Percentiles rank a stretch among this genome's conserved stretches.
Conservation (phyloP, 192 early-diverging fungal species). For the Mortierella claussenii region DNA sequence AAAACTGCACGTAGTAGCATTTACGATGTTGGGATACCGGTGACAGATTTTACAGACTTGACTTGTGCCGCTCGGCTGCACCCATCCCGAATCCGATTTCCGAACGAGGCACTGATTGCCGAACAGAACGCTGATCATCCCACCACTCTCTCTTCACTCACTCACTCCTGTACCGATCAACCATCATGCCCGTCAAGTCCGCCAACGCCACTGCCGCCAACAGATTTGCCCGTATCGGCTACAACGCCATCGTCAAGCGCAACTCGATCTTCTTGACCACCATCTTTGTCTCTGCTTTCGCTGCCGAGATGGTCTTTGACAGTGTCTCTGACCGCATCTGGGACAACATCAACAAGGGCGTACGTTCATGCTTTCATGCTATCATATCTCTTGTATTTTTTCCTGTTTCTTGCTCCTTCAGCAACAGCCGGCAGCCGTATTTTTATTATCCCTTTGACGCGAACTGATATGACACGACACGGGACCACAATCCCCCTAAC, state of each 20-base stretch:
- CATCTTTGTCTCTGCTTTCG: conserved; percentile 77
- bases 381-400: conserved; percentile 5
- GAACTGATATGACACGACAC: too few species aligned
- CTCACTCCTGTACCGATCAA: conserved; percentile 4
- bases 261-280: conserved; percentile 75
- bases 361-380: conserved; percentile 62
- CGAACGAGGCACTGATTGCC: too few species aligned
- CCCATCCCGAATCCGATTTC: too few species aligned
- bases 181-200: conserved; percentile 53
- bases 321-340: conserved; percentile 67
- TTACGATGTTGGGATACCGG: too few species aligned
- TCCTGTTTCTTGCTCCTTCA: not conserved
- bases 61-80: too few species aligned
- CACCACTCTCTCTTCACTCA: not conserved
- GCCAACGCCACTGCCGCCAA: conserved; percentile 49
- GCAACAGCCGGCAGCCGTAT: not conserved
- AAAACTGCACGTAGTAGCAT: too few species aligned
- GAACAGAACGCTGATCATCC: not conserved
- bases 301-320: conserved; percentile 79
- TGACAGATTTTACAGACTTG: too few species aligned
- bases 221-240: conserved; percentile 56
- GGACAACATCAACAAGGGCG: conserved; percentile 81
- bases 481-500: too few species aligned
- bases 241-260: conserved; percentile 75
- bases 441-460: too few species aligned